Conservation (phyloP, 768 basidiomycete genomes). For the Dacryopinax primogenitus region DNA sequence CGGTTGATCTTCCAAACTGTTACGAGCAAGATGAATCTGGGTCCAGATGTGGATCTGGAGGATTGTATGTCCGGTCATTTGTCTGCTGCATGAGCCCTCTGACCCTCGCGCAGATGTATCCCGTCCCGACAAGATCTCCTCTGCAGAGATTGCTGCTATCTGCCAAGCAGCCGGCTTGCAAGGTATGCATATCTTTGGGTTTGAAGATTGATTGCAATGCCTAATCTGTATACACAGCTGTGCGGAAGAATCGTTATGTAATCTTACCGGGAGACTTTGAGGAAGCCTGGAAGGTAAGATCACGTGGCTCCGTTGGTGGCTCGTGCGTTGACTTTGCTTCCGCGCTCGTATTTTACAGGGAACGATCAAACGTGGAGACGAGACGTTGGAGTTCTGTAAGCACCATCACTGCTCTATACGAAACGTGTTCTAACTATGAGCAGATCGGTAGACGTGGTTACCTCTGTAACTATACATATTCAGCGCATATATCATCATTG, state of each 20-base stretch:
- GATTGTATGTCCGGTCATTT: constrained; percentile 55
- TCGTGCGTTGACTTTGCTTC: constrained; percentile 17
- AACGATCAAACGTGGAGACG: constrained; percentile 91
- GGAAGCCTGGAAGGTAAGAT: constrained; percentile 96
- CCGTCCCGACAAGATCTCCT: constrained; percentile 86
- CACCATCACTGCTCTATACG: constrained; percentile 2
- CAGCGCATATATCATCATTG: neutral
- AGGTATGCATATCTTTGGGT: constrained; percentile 42
- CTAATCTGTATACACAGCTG: constrained; percentile 40
- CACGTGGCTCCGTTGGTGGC: constrained; percentile 40
- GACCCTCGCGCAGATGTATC: constrained; percentile 61
- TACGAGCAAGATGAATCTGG: constrained; percentile 93
- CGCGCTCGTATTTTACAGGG: constrained; percentile 41
- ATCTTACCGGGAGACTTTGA: constrained; percentile 96
- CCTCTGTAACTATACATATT: constrained; percentile 4
- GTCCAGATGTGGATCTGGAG: constrained; percentile 94
- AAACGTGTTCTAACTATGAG: neutral
- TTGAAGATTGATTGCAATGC: neutral
- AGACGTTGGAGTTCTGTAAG: constrained; percentile 91
- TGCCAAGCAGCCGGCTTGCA: constrained; percentile 95
- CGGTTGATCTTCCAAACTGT: constrained; percentile 97
- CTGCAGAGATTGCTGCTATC: constrained; percentile 89
- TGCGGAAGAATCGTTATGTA: constrained; percentile 95
- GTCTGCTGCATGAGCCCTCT: neutral
- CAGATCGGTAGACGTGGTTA: constrained; percentile 30